phyloP scores from a whole-genome alignment of 1,284 basidiomycete genomes.

The Apiotrichum siamense region DNA sequence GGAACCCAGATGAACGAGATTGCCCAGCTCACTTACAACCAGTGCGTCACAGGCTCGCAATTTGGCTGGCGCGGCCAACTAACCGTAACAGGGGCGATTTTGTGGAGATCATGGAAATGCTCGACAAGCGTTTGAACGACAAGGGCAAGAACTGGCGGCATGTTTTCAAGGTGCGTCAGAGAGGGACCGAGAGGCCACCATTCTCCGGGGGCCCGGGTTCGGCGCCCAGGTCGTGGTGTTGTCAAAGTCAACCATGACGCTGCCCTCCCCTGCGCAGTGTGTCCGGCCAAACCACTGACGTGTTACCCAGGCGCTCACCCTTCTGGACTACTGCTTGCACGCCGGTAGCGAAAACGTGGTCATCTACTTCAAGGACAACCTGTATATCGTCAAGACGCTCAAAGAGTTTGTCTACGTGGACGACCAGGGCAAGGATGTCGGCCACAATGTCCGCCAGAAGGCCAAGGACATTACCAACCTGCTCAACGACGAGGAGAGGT shows the following conservation, averaged over 20 bases:
- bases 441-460: slow-evolving; percentile 97
- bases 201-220: background rate
- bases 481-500: slow-evolving; percentile 77
- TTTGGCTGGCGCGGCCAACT: slow-evolving; percentile 1
- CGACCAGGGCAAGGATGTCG: slow-evolving; percentile 93
- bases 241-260: too few species aligned
- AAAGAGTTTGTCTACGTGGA: slow-evolving; percentile 98
- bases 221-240: background rate
- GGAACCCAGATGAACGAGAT: slow-evolving; percentile 99
- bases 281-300: too few species aligned
- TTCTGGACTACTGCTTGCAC: slow-evolving; percentile 94
- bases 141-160: slow-evolving; percentile 99
- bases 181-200: too few species aligned
- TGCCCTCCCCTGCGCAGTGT: too few species aligned
- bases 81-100: slow-evolving; percentile 71
- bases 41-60: slow-evolving; percentile 56
- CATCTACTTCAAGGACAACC: slow-evolving; percentile 95
- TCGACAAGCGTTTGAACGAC: slow-evolving; percentile 97
- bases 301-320: slow-evolving; percentile 67
- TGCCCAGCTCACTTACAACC: slow-evolving; percentile 94
- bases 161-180: slow-evolving; percentile 79
- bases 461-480: slow-evolving; percentile 98
- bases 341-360: slow-evolving; percentile 97
- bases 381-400: slow-evolving; percentile 97
- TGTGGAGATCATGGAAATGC: slow-evolving; percentile 99